Base-by-base conservation (phyloP, 352 stramenopile genomes). In the Pythium aristosporum region DNA sequence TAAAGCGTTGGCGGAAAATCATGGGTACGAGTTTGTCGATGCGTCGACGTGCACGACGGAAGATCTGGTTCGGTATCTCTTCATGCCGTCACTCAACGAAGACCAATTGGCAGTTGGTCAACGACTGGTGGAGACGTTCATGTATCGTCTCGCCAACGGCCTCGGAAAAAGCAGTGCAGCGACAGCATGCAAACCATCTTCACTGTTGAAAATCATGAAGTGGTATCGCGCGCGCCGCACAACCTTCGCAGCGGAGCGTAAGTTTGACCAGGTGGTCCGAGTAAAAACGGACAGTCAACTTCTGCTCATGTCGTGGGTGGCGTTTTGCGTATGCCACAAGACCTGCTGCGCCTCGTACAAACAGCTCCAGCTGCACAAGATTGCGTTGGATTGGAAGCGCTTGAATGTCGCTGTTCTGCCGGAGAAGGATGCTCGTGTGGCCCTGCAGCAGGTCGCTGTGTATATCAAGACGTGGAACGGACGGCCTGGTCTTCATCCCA, bases 291-390 rank as follows among this genome's bases (percentile, higher is more conserved):
- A 60, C 25, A 51, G 53, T 23, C 42, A 60, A 15, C 4, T 60
- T 18, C 15, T 60, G 37, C 53, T 60, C 21, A 60, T 60, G 53
- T 46, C 53, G 7, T 60, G 53, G 53, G 28, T 50, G 3, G 41
- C 53, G 3, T 60, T 51, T 23, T 60, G 39, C 28, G 12, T 60
- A 0, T 60, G 53, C n/a, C 53, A 60, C 53, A 37, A 51, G 25
- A 4, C 21, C 3, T 60, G 53, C 41, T 60, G 53, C 18, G 16
- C 30, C 3, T 23, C 12, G 12, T 41, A 51, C 20, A 1, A 20
- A 28, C 11, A 7, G 23, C 25, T 60, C 11, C n/a, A 39, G 37
- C 36, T 42, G 7, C 41, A 60, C 53, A 15, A 25, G 8, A 60
- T 60, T 21, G 37, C 53, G 3, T 18, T 60, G 53, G 25, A 60